Percentiles rank a stretch among this genome's conserved stretches.
These are phyloP conservation scores for Microbotryum lychnidis-dioicae DNA, from an alignment of 1,284 basidiomycete species.

Conservation along the genomic window DNA sequence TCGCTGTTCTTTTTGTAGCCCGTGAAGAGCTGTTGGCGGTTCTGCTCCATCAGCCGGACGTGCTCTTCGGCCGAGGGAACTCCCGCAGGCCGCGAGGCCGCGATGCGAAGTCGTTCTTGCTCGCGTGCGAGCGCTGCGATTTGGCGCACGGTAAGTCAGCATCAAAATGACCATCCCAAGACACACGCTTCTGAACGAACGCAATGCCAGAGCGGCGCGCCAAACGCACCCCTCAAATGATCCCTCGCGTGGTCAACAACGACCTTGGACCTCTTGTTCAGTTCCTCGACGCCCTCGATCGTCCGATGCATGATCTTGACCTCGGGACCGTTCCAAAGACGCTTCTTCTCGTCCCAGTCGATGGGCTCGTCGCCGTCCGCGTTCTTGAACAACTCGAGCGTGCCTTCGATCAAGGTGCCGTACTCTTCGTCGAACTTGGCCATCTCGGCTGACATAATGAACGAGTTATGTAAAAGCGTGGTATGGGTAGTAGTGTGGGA, in stretches of 20 bases:
- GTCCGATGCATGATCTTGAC: constrained; percentile 18
- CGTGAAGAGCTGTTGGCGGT: constrained; percentile 2
- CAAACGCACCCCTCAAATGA: constrained; percentile 19
- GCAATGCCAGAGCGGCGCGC: background rate
- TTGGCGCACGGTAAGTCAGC: too few species aligned
- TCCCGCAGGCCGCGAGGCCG: constrained; percentile 5
- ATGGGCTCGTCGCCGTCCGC: background rate
- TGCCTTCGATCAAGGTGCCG: constrained; percentile 12
- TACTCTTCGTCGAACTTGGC: constrained; percentile 21
- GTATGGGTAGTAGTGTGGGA: too few species aligned
- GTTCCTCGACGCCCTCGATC: constrained; percentile 15
- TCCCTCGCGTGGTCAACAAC: constrained; percentile 24
- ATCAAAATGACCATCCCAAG: too few species aligned
- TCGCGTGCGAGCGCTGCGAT: constrained; percentile 19
- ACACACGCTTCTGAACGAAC: too few species aligned
- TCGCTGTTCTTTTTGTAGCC: constrained; percentile 24
- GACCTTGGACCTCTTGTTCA: constrained; percentile 5
- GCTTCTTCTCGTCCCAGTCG: background rate
- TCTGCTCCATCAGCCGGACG: constrained; percentile 15
- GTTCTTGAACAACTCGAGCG: constrained; percentile 16
- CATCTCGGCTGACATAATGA: too few species aligned
- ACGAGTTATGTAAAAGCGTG: too few species aligned
- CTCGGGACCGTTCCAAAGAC: constrained; percentile 6
- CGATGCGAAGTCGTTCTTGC: constrained; percentile 12
- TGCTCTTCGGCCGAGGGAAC: constrained; percentile 15